Base-by-base conservation (phyloP, 108 stramenopile species). In the Poteriospumella lacustris region DNA sequence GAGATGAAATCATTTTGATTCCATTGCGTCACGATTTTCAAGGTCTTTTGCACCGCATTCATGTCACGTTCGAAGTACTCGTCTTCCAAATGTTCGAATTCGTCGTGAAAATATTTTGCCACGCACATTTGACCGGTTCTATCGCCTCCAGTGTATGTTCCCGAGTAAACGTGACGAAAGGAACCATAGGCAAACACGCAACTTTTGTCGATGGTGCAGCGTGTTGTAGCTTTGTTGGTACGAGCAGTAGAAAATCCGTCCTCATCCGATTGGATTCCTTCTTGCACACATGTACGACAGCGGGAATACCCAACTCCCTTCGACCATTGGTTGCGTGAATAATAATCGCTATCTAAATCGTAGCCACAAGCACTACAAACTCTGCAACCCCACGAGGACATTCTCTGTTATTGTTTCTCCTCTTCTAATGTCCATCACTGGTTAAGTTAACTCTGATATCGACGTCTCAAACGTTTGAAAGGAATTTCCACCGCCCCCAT, bases 31-130 rank as follows among this genome's bases (percentile, higher is more conserved):
- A 87, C 70, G 34, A 87, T 58, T 9, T 43, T 2, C 1, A 79
- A 33, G 15, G 84, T 80, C 43, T 82, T 68, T 15, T 87, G 42
- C 31, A 78, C 36, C 0, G 86, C 70, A 0, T 69, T 59, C 3
- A 85, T 69, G 58, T 87, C 86, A 0, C 52, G 33, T 39, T 69
- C 80, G 75, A 79, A 87, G 58, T 84, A 84, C 29, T 34, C 36
- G 58, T 43, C 70, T n/a, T n/a, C n/a, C n/a, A n/a, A n/a, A n/a
- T n/a, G n/a, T n/a, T n/a, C n/a, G n/a, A n/a, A n/a, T 34, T 70
- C 59, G 24, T 62, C 75, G 2, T 68, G 12, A 68, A 36, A 68
- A 19, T 19, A 36, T 68, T 68, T 68, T 15, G 64, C 64, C 19
- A 68, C 39, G 12, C 15, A 36, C 39, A 15, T 15, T 68, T 68